Evolutionary conservation across 306 rosid species (phyloP).

Genomic region (Corylus americana): DNA sequence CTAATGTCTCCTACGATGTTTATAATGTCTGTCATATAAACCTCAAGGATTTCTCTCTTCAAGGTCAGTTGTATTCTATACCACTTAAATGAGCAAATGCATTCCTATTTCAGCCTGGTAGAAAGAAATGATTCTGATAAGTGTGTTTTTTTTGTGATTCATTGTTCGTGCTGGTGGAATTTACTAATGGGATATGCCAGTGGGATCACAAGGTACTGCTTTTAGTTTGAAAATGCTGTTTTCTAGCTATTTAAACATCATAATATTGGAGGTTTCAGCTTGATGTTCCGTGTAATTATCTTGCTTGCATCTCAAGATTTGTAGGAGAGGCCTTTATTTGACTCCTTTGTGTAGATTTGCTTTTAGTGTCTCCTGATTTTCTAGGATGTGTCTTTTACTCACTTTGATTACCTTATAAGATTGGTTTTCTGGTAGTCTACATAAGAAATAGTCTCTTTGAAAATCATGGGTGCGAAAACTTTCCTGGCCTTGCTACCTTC

Average conservation of each 20-base stretch:
- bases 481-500: not conserved
- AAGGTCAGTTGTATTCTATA: slow-evolving; percentile 50
- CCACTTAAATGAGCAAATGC: not conserved
- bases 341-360: not conserved
- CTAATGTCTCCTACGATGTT: slow-evolving; percentile 45
- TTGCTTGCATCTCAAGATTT: not conserved
- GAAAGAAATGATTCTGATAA: slow-evolving; percentile 26
- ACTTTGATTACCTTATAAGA: not conserved
- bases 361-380: not conserved
- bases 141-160: slow-evolving; percentile 14
- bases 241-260: not conserved
- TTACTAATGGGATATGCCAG: slow-evolving; percentile 41
- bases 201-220: slow-evolving; percentile 54
- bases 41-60: slow-evolving; percentile 74
- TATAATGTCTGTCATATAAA: slow-evolving; percentile 60
- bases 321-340: slow-evolving; percentile 3
- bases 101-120: slow-evolving; percentile 15
- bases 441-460: not conserved
- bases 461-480: not conserved
- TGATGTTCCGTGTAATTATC: not conserved
- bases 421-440: slow-evolving; percentile 11
- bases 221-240: not conserved
- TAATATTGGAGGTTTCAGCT: not conserved
- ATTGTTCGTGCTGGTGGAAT: slow-evolving; percentile 24
- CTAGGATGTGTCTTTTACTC: slow-evolving; percentile 2